Conservation (phyloP, 305 asterid species). For the Petunia hybrid region DNA sequence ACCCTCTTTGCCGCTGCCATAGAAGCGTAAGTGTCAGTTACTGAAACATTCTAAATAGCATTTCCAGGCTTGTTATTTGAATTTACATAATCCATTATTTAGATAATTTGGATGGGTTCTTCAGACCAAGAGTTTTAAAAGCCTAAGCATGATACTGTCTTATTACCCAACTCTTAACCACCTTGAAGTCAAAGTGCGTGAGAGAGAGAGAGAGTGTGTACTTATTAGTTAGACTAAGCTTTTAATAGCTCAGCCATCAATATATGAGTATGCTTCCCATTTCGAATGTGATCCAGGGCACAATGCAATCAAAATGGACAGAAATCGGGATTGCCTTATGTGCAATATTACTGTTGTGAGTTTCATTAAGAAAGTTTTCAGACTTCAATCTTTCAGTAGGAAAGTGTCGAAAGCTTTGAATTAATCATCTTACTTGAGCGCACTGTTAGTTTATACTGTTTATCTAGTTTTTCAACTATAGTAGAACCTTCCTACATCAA, state of each 20-base stretch:
- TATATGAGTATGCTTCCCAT: slow-evolving; percentile 10
- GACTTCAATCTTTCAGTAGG: not conserved
- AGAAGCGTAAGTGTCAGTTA: slow-evolving; percentile 35
- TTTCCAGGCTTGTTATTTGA: slow-evolving; percentile 9
- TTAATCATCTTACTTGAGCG: not conserved
- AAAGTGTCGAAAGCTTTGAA: not conserved
- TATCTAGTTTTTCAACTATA: not conserved
- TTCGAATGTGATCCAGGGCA: not conserved
- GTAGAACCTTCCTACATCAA: not conserved
- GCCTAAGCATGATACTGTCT: not conserved
- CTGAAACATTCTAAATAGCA: slow-evolving; percentile 28
- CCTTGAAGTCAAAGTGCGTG: not conserved
- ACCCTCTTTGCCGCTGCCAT: slow-evolving; percentile 89
- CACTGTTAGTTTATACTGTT: not conserved
- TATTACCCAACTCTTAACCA: not conserved
- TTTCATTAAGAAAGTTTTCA: not conserved
- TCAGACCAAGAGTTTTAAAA: not conserved
- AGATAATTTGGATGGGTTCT: too few relatives aligned
- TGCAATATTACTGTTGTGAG: not conserved
- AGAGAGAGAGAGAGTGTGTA: not conserved
- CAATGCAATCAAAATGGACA: not conserved
- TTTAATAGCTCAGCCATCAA: not conserved
- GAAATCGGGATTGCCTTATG: not conserved
- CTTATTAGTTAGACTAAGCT: not conserved
- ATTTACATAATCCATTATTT: not conserved